phyloP scores from a whole-genome alignment of 805 yeast genomes.

The Myxozyma neglecta region DNA sequence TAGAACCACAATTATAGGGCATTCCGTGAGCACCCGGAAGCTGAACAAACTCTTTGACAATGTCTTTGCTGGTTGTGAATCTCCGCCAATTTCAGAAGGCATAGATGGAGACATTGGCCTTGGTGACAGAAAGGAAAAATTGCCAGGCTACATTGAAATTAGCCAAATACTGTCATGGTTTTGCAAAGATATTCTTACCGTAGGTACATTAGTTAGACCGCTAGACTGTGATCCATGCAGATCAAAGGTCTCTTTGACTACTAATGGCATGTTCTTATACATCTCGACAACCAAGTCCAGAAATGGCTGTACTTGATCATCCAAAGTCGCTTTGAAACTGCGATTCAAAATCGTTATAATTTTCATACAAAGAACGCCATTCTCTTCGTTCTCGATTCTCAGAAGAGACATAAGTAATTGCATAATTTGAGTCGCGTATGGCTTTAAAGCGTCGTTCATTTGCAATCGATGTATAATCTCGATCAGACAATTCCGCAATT shows the following conservation, averaged over 20 bases:
- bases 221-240: constrained; percentile 22
- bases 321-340: constrained; percentile 66
- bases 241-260: constrained; percentile 70
- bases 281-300: constrained; percentile 71
- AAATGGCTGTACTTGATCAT: constrained; percentile 75
- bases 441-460: constrained; percentile 77
- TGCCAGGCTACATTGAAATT: constrained; percentile 21
- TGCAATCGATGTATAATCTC: constrained; percentile 81
- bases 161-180: neutral
- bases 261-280: constrained; percentile 74
- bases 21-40: constrained; percentile 89
- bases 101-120: constrained; percentile 46
- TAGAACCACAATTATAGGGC: constrained; percentile 95
- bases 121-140: constrained; percentile 41
- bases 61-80: constrained; percentile 47
- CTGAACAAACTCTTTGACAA: constrained; percentile 72
- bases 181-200: constrained; percentile 5
- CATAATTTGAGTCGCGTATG: constrained; percentile 61
- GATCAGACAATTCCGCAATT: constrained; percentile 69
- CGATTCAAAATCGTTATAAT: constrained; percentile 82
- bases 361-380: constrained; percentile 88
- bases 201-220: constrained; percentile 7
- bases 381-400: constrained; percentile 86
- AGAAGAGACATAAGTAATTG: constrained; percentile 60
- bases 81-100: constrained; percentile 44